Evolutionary conservation across 2,329 filamentous ascomycete genomes (phyloP).

Genomic region (Blastomyces gilchristii): DNA sequence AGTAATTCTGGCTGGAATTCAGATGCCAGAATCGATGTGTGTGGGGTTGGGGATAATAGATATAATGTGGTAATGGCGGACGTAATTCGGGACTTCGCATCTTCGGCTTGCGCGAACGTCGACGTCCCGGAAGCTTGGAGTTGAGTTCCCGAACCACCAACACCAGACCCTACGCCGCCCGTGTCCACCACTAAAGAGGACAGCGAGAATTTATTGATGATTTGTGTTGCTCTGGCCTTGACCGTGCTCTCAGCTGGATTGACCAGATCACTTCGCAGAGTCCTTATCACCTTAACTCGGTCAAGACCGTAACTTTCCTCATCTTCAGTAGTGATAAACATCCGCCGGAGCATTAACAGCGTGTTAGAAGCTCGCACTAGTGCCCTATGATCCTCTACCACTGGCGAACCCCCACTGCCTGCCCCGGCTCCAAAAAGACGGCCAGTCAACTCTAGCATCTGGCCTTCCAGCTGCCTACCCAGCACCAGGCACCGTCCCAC

Average conservation of each 20-base stretch:
- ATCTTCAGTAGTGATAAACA: slow-evolving; percentile 55
- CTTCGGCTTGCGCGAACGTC: slow-evolving; percentile 56
- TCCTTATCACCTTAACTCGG: slow-evolving; percentile 59
- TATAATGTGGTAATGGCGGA: slow-evolving; percentile 71
- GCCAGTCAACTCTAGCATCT: slow-evolving; percentile 59
- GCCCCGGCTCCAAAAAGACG: slow-evolving; percentile 23
- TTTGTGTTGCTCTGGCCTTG: slow-evolving; percentile 63
- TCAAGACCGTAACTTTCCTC: slow-evolving; percentile 71
- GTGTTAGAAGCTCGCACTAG: slow-evolving; percentile 76
- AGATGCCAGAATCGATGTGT: slow-evolving; percentile 36
- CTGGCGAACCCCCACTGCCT: slow-evolving; percentile 26
- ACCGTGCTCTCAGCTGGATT: slow-evolving; percentile 63
- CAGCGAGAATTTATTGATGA: slow-evolving; percentile 75
- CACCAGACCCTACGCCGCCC: slow-evolving; percentile 13
- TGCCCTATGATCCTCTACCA: slow-evolving; percentile 58
- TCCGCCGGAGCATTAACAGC: slow-evolving; percentile 61
- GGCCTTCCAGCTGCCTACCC: slow-evolving; percentile 76
- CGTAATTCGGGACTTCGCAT: slow-evolving; percentile 60
- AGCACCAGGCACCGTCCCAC: slow-evolving; percentile 71
- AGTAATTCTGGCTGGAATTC: slow-evolving; percentile 59
- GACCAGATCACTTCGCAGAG: slow-evolving; percentile 59
- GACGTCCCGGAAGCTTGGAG: slow-evolving; percentile 28
- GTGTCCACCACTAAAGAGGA: slow-evolving; percentile 39
- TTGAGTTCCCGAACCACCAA: slow-evolving; percentile 11
- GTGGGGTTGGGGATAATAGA: slow-evolving; percentile 60